Conservation (phyloP, 306 rosid species). For the Clitoria ternatea region DNA sequence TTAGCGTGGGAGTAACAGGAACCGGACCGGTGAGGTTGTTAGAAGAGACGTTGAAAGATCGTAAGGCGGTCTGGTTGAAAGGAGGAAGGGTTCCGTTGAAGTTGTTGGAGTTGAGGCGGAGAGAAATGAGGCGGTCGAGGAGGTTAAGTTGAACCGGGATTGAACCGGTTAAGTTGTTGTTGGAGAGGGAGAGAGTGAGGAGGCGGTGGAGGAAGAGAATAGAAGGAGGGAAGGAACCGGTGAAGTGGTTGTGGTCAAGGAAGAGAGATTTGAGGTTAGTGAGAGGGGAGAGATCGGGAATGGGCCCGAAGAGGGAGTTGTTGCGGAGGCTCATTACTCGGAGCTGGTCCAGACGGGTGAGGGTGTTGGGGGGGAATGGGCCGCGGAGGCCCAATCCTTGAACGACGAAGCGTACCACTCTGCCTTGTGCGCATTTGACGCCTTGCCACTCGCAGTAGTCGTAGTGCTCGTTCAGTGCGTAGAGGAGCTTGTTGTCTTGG, state of each 20-base stretch:
- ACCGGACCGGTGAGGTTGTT: constrained; percentile 69
- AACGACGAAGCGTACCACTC: constrained; percentile 56
- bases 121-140: constrained; percentile 53
- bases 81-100: constrained; percentile 64
- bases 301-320: constrained; percentile 74
- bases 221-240: constrained; percentile 67
- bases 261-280: constrained; percentile 61
- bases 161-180: constrained; percentile 53
- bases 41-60: constrained; percentile 42
- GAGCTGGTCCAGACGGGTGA: constrained; percentile 75
- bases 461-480: constrained; percentile 52
- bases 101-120: constrained; percentile 54
- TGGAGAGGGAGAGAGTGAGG: constrained; percentile 50
- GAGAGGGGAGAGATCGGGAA: constrained; percentile 74
- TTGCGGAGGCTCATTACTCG: constrained; percentile 66
- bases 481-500: constrained; percentile 65
- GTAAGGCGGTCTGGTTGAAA: constrained; percentile 53
- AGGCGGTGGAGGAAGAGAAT: constrained; percentile 56
- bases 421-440: constrained; percentile 74
- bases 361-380: constrained; percentile 43
- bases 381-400: constrained; percentile 52
- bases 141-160: constrained; percentile 36
- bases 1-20: constrained; percentile 47
- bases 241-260: constrained; percentile 53
- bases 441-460: constrained; percentile 92